Conservation (phyloP, 495 filamentous ascomycete species). For the Opeltia flavorubescens region DNA sequence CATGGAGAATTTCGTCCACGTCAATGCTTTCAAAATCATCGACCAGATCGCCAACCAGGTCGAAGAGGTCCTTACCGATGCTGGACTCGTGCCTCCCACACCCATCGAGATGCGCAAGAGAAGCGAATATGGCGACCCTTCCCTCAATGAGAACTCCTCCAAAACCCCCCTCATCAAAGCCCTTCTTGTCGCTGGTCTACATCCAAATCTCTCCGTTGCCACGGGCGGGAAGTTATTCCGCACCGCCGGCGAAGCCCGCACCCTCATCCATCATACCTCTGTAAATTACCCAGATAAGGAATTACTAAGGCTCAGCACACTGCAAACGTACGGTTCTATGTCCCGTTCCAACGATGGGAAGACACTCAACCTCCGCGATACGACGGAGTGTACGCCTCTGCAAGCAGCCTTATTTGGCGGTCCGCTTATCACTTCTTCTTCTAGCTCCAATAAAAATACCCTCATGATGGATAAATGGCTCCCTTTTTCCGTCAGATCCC, state of each 20-base stretch:
- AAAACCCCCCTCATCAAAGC: constrained; percentile 35
- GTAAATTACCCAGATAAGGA: constrained; percentile 18
- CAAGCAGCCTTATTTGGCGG: constrained; percentile 37
- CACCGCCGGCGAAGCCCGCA: constrained; percentile 26
- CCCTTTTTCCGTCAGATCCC: constrained; percentile 22
- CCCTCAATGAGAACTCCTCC: constrained; percentile 35
- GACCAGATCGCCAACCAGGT: constrained; percentile 32
- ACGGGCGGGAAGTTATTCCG: constrained; percentile 19
- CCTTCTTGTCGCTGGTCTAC: constrained; percentile 31
- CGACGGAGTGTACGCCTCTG: constrained; percentile 30
- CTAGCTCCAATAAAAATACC: constrained; percentile 11
- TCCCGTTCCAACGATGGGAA: constrained; percentile 28
- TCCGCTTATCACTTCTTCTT: constrained; percentile 18
- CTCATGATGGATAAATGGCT: constrained; percentile 38
- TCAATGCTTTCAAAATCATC: constrained; percentile 25
- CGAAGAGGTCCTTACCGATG: constrained; percentile 27
- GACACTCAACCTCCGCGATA: constrained; percentile 28
- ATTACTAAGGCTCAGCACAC: constrained; percentile 9
- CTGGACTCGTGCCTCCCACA: constrained; percentile 28
- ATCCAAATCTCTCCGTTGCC: constrained; percentile 34
- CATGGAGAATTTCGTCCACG: constrained; percentile 25
- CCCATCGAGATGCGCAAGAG: constrained; percentile 12
- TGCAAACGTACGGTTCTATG: constrained; percentile 27
- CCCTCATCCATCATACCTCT: constrained; percentile 32
- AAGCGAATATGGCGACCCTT: constrained; percentile 27